Evolutionary conservation across 2,329 filamentous ascomycete genomes (phyloP).

Genomic region (Raffaelea ambrosiae): DNA sequence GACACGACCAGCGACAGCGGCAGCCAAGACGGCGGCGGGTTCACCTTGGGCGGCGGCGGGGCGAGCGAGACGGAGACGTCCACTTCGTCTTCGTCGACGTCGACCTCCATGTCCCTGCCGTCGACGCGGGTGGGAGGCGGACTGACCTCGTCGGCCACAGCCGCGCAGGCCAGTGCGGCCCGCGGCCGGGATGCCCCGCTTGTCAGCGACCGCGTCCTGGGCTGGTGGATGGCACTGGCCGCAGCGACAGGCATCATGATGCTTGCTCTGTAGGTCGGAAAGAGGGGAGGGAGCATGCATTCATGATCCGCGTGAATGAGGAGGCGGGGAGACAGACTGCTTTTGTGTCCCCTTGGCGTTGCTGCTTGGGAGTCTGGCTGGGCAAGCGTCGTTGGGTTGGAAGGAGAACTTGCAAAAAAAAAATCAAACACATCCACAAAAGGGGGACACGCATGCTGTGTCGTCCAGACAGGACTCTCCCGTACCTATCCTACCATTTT

Average conservation of each 20-base stretch:
- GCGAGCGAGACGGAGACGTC: not conserved
- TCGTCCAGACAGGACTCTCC: too few relatives aligned
- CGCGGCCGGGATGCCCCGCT: not conserved
- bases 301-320: not conserved
- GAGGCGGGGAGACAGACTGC: not conserved
- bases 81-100: not conserved
- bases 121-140: not conserved
- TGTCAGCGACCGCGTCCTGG: not conserved
- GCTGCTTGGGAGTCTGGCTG: too few relatives aligned
- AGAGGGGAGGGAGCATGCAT: too few relatives aligned
- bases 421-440: too few relatives aligned
- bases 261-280: slow-evolving; percentile 1
- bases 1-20: not conserved
- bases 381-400: too few relatives aligned
- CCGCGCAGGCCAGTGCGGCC: not conserved
- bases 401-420: too few relatives aligned
- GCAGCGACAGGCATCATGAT: slow-evolving; percentile 2
- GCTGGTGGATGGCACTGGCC: not conserved
- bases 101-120: not conserved
- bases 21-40: too few relatives aligned
- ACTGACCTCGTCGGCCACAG: not conserved
- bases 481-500: too few relatives aligned
- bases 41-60: not conserved
- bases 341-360: too few relatives aligned
- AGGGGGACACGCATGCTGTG: too few relatives aligned